Evolutionary conservation across 129 eudicot species (phyloP), one percentile per base, ranked within the genome.

Genomic region (Lactuca sativa): DNA sequence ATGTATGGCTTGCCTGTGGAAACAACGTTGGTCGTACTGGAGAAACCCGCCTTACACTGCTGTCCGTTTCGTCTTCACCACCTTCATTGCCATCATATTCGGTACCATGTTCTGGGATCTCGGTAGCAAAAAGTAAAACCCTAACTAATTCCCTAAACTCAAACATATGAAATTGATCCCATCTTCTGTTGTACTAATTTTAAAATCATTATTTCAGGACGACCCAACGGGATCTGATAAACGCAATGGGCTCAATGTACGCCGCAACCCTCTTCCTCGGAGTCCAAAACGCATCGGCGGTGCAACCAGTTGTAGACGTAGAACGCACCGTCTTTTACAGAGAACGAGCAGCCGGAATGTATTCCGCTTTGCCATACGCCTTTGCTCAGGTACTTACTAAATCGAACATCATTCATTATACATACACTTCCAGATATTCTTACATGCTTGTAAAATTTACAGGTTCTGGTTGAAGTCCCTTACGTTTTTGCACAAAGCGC

Each of bases 101-200:
- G 89, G 89, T 15, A 73, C 89, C n/a, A 74, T 84, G 72, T 84
- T 84, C 41, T 81, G 86, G 89, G 84, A 84, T 64, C 83, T 84
- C 60, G 89, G 89, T 18, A 6, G 71, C 9, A 81, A 81, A 75
- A 74, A 17, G 89, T 82, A 72, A 77, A 62, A 21, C 51, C 11
- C 37, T 36, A 4, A 52, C 55, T 36, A 4, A 52, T 62, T 38
- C 37, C 25, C 7, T 49, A 12, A 64, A 52, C 33, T 8, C 8
- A 5, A n/a, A 13, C 30, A 68, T 30, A 13, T 4, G 11, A 3
- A 31, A 3, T 4, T 32, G 13, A 34, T 30, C 5, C 30, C 30
- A 7, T 37, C 15, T 69, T 30, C 12, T 12, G 8, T 68, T 17
- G 38, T 43, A 47, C 68, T 58, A 10, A 68, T 12, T 0, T 32